A percentile compares a stretch with the other conserved stretches of the same genome.
Conservation (phyloP, 805 yeast genomes). For the Myxozyma melibiosi region DNA sequence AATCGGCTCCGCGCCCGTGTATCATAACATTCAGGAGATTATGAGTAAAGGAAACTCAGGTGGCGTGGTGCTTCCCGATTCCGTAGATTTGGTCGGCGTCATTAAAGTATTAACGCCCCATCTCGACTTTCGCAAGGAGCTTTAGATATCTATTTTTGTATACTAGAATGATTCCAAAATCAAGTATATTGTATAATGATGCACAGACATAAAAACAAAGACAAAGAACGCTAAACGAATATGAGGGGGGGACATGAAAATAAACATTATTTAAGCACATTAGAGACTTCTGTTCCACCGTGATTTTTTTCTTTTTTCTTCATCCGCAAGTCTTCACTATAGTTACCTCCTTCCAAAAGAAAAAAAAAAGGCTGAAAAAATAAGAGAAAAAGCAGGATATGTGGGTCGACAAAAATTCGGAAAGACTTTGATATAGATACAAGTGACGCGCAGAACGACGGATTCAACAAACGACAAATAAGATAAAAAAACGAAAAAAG, state of each 20-base stretch:
- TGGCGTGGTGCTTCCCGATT: constrained; percentile 15
- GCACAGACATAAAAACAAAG: not conserved
- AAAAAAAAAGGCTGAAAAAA: no score
- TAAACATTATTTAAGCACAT: no score
- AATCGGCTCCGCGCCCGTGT: constrained; percentile 35
- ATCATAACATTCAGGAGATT: constrained; percentile 36
- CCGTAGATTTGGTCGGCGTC: constrained; percentile 16
- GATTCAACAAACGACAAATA: not conserved
- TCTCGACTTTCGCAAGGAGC: constrained; percentile 20
- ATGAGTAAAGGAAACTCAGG: constrained; percentile 20
- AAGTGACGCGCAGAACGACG: not conserved
- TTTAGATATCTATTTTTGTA: not conserved
- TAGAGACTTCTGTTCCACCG: no score
- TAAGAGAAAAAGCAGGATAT: no score
- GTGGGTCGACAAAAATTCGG: not conserved
- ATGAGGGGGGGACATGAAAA: no score
- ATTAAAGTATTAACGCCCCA: constrained; percentile 25
- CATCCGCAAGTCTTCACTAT: no score
- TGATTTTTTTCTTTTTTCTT: no score
- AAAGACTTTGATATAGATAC: not conserved
- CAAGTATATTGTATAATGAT: not conserved
- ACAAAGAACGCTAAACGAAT: not conserved
- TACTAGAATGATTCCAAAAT: not conserved
- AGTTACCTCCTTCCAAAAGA: no score
- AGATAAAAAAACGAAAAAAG: not conserved